Evolutionary conservation across 768 basidiomycete species (phyloP).

Genomic region (Mycena epipterygia): DNA sequence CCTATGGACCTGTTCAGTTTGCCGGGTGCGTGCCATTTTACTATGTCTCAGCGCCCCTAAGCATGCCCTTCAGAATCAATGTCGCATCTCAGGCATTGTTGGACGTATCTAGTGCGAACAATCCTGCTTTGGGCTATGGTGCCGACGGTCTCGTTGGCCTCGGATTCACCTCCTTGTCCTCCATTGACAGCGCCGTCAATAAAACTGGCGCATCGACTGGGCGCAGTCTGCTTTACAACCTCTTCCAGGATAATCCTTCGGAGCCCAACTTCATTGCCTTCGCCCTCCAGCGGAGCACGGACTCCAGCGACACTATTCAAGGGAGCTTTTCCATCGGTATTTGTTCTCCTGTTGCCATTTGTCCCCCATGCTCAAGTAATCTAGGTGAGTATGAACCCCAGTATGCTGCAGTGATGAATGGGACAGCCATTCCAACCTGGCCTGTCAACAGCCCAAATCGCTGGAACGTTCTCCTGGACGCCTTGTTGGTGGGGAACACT

Average conservation of each 20-base stretch:
- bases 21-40: slow-evolving; percentile 66
- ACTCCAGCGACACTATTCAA: slow-evolving; percentile 65
- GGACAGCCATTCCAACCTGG: slow-evolving; percentile 78
- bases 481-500: slow-evolving; percentile 70
- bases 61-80: slow-evolving; percentile 60
- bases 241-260: slow-evolving; percentile 75
- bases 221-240: slow-evolving; percentile 80
- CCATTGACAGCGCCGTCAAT: slow-evolving; percentile 74
- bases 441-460: slow-evolving; percentile 72
- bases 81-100: slow-evolving; percentile 81
- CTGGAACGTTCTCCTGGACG: slow-evolving; percentile 86
- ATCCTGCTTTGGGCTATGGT: slow-evolving; percentile 81
- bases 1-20: slow-evolving; percentile 74
- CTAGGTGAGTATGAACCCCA: slow-evolving; percentile 76
- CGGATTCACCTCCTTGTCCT: slow-evolving; percentile 84
- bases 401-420: slow-evolving; percentile 72
- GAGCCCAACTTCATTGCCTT: slow-evolving; percentile 89
- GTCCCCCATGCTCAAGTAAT: neutral
- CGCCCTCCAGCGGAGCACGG: slow-evolving; percentile 72
- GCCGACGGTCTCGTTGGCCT: slow-evolving; percentile 81
- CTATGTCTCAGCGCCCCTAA: slow-evolving; percentile 3
- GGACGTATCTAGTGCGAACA: slow-evolving; percentile 72
- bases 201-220: slow-evolving; percentile 70
- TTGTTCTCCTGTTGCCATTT: slow-evolving; percentile 30
- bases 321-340: slow-evolving; percentile 82